Evolutionary conservation across 352 stramenopile species (phyloP), one percentile per base, ranked within the genome.

Genomic region (Phytophthora fragariaefolia): DNA sequence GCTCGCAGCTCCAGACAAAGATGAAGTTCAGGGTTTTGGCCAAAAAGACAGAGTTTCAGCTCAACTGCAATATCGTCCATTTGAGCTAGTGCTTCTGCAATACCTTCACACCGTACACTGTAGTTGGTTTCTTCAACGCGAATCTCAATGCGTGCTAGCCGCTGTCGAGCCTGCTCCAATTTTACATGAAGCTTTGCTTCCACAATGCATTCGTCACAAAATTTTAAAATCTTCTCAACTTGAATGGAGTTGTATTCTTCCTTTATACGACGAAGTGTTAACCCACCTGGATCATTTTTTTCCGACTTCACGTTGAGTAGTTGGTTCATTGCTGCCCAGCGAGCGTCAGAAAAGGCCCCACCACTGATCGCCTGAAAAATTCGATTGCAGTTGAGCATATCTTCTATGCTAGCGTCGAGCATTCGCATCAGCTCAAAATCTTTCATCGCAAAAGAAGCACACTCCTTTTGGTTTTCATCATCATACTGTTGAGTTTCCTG

Each of bases 141-240:
- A 3, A 89, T 45, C 1, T 57, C 53, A n/a, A 85, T 74, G 10
- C 63, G 67, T 7, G 23, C 32, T 2, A 86, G n/a, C 24, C 71
- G 66, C 38, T 83, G 66, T 8, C 62, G 66, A 34, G 70, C 30
- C 10, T 77, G 70, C 15, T 87, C 71, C 45, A 79, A 42, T 17
- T 77, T 76, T 15, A 50, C 13, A 26, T 73, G 79, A 0, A 87
- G 38, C 30, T 83, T 86, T 0, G 75, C 59, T 54, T 91, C 82
- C 3, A 88, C 43, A n/a, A 89, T 80, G 32, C 72, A 72, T n/a
- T 80, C 56, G n/a, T 87, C 78, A 36, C 81, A 89, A 6, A 85
- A 48, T 2, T 54, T 22, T 1, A 82, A 6, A 26, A 75, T 58
- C 13, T 52, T 45, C 9, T 68, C 56, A n/a, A 75, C 48, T 32